phyloP scores from a whole-genome alignment of 371 early-diverging fungal genomes.

The Rhizopus microsporus region DNA sequence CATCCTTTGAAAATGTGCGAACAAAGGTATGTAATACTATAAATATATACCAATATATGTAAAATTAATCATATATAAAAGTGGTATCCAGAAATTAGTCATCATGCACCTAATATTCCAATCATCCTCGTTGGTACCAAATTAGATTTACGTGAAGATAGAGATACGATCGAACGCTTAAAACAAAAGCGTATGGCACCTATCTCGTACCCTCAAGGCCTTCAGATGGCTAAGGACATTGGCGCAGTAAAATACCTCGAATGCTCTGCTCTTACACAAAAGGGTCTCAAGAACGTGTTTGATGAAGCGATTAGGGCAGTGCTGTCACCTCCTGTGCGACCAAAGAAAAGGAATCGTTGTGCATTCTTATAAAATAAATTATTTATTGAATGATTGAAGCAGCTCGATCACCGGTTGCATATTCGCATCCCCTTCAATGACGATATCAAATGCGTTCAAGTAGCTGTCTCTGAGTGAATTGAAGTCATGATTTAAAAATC shows the following conservation, averaged over 20 bases:
- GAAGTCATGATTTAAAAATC: slow-evolving; percentile 71
- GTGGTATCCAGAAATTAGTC: slow-evolving; percentile 94
- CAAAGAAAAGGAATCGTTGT: slow-evolving; percentile 71
- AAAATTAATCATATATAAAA: slow-evolving; percentile 26
- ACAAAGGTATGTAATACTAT: slow-evolving; percentile 59
- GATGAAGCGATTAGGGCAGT: slow-evolving; percentile 96
- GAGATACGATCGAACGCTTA: slow-evolving; percentile 83
- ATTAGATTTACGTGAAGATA: slow-evolving; percentile 94
- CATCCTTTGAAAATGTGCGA: slow-evolving; percentile 88
- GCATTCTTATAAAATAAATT: background rate
- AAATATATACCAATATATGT: slow-evolving; percentile 1
- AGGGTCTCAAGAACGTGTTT: slow-evolving; percentile 96
- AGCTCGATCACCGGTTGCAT: slow-evolving; percentile 53
- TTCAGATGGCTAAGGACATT: slow-evolving; percentile 87
- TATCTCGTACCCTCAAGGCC: slow-evolving; percentile 85
- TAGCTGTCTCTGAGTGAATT: slow-evolving; percentile 54
- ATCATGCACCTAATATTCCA: slow-evolving; percentile 93
- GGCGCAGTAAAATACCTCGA: slow-evolving; percentile 91
- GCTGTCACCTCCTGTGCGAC: slow-evolving; percentile 66
- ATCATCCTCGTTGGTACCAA: slow-evolving; percentile 97
- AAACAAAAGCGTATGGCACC: slow-evolving; percentile 84
- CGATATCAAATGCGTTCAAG: slow-evolving; percentile 68
- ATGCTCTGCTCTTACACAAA: slow-evolving; percentile 96
- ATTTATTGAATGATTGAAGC: slow-evolving; percentile 11
- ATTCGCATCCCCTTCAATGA: slow-evolving; percentile 64